Base-by-base conservation (phyloP, 2,329 filamentous ascomycete species). In the Akanthomyces lecanii region DNA sequence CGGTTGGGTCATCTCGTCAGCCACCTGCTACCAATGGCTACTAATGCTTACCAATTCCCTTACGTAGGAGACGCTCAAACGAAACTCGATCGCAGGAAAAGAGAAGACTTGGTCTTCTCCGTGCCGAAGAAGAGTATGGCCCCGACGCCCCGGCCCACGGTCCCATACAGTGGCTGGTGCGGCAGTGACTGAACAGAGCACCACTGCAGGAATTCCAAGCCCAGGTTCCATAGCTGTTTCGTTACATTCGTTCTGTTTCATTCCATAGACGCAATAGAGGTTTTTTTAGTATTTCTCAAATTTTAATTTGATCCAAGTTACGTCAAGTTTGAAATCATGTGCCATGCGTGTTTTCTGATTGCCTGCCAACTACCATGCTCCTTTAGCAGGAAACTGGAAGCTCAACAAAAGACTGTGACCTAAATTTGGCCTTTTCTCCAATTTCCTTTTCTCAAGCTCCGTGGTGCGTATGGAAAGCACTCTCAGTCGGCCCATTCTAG, bases 61-160 rank as follows among this genome's bases (percentile, higher is more conserved):
- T 25, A 40, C 38, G 0, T 25, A 44, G 47, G n/a, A 61, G 10
- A 30, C 11, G 40, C 25, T 33, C 4, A 16, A 12, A 12, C 25
- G 40, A 28, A 6, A n/a, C 18, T 4, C 6, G 48, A 36, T 28
- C 38, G 8, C 40, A 4, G 8, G 48, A 61, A 38, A 61, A 61
- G 38, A 44, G 12, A 14, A 52, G 33, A 5, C 48, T 61, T 18
- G 58, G 58, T 10, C 38, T 53, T 18, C 11, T 25, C 10, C 58
- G 58, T 23, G 58, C 58, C n/a, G 58, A 61, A 28, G 58, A 61
- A 36, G 36, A 33, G 45, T 42, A 61, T 10, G 58, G 58, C 6
- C 7, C 47, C 12, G 28, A 47, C 21, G 58, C 58, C 10, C 58
- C 58, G 4, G 38, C 58, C 5, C 50, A 45, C 10, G 58, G 50